A percentile compares a stretch with the other conserved stretches of the same genome.
These are phyloP conservation scores for Graphilbum ipis-grandicollis DNA, from an alignment of 2,329 filamentous ascomycete species.

Conservation along the genomic window DNA sequence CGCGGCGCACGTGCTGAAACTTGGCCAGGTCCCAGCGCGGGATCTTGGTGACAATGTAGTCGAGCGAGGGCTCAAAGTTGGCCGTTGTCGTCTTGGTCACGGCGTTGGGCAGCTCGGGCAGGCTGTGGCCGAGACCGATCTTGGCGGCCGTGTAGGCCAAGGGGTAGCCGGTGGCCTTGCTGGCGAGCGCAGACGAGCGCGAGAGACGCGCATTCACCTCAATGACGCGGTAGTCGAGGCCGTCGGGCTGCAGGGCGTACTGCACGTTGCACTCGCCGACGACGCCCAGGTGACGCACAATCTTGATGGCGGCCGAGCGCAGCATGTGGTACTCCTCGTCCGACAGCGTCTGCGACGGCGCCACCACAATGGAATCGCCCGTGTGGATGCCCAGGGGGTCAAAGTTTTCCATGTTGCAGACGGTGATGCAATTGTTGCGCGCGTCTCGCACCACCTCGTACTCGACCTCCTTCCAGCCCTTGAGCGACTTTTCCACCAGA, in stretches of 20 bases:
- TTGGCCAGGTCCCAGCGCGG: conserved; percentile 98
- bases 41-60: conserved; percentile 99
- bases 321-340: conserved; percentile 99
- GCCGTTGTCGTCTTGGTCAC: conserved; percentile 93
- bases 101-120: conserved; percentile 92
- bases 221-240: conserved; percentile 94
- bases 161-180: conserved; percentile 93
- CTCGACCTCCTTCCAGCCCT: conserved; percentile 99
- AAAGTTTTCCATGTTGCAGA: conserved; percentile 99
- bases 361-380: conserved; percentile 94
- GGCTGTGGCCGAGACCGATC: conserved; percentile 79
- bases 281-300: conserved; percentile 90
- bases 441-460: conserved; percentile 95
- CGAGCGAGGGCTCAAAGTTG: conserved; percentile 94
- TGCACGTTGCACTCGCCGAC: conserved; percentile 99
- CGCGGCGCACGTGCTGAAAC: conserved; percentile 88
- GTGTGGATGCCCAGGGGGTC: conserved; percentile 96
- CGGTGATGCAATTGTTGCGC: conserved; percentile 95
- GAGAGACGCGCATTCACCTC: conserved; percentile 96
- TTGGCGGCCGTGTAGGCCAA: conserved; percentile 95
- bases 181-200: conserved; percentile 84
- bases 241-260: conserved; percentile 91
- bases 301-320: conserved; percentile 87
- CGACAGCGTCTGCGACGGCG: conserved; percentile 87
- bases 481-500: conserved; percentile 95